phyloP scores from a whole-genome alignment of 2,329 filamentous ascomycete species.

The Botrytis paeoniae region DNA sequence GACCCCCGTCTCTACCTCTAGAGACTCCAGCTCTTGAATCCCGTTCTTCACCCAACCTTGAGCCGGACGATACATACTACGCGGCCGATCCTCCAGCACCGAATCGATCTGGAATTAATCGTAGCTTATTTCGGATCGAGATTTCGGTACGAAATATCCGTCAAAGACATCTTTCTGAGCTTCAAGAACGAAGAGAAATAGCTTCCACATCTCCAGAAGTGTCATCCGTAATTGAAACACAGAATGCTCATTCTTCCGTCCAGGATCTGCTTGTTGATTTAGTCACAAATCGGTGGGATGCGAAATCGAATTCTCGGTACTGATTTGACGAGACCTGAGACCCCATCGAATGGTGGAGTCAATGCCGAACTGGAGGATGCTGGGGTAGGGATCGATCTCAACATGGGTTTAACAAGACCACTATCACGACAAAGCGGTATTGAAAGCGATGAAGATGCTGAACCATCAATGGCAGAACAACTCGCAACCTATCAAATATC shows the following conservation, averaged over 20 bases:
- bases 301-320: neutral
- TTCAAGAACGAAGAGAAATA: neutral
- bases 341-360: neutral
- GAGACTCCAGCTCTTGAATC: neutral
- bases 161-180: neutral
- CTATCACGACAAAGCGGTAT: neutral
- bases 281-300: neutral
- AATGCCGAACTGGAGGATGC: neutral
- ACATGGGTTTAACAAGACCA: neutral
- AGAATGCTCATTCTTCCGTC: neutral
- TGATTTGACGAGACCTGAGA: neutral
- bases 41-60: neutral
- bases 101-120: neutral
- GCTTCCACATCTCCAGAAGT: neutral
- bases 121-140: neutral
- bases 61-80: neutral
- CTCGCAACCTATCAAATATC: neutral
- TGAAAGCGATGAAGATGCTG: neutral
- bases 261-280: neutral
- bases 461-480: neutral
- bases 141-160: neutral
- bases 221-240: neutral
- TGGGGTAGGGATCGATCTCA: neutral
- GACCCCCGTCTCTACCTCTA: neutral
- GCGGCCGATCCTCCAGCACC: accelerated